These are phyloP conservation scores for Ajuga reptans DNA, from an alignment of 305 asterid genomes.

Conservation along the genomic window DNA sequence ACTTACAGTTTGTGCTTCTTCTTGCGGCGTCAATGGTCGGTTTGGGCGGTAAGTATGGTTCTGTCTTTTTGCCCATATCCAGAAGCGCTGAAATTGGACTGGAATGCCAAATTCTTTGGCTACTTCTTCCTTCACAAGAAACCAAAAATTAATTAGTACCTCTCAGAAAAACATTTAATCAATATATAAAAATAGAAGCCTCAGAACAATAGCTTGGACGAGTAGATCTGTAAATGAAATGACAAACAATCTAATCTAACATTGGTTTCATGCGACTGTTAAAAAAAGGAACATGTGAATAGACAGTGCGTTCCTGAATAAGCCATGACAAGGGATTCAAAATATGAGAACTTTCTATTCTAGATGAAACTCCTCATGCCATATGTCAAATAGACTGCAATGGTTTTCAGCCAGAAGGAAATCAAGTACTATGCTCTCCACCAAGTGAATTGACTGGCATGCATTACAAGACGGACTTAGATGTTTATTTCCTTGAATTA, in stretches of 20 bases:
- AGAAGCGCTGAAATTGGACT: conserved; percentile 64
- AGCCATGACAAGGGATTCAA: too few relatives aligned
- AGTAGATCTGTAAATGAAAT: too few relatives aligned
- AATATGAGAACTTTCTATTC: too few relatives aligned
- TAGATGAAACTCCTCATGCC: too few relatives aligned
- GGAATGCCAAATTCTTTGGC: conserved; percentile 73
- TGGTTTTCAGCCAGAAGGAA: background rate
- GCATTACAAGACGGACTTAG: background rate
- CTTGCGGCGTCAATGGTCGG: conserved; percentile 65
- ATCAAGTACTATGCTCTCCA: background rate
- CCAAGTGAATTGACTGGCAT: background rate
- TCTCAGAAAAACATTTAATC: background rate
- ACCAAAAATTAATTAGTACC: background rate
- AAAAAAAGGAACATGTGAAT: too few relatives aligned
- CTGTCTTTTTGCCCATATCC: conserved; percentile 83
- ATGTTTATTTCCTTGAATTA: background rate
- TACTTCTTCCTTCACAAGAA: conserved; percentile 51
- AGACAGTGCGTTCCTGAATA: too few relatives aligned
- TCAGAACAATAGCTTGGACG: too few relatives aligned
- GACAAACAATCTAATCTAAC: too few relatives aligned
- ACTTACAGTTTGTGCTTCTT: conserved; percentile 64
- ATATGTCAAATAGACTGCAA: too few relatives aligned
- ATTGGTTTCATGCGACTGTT: too few relatives aligned
- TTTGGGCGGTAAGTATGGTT: conserved; percentile 76
- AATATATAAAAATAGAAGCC: background rate